Evolutionary conservation across 257 asterid species (phyloP).

Genomic region (Rhazya stricta): DNA sequence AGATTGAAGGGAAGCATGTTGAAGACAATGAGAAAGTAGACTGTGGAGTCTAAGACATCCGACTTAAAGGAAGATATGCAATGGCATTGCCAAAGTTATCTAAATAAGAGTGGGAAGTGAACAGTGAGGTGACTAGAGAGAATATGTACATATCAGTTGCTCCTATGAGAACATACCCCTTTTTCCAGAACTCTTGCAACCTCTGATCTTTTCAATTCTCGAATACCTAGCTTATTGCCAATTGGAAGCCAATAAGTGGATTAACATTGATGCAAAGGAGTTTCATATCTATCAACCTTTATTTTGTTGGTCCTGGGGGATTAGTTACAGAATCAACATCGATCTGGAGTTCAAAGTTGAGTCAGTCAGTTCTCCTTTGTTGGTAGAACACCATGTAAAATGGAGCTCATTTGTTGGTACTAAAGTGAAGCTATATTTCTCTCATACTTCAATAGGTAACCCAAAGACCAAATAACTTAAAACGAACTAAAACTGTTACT

Average conservation of each 20-base stretch:
- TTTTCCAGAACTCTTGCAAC: neutral
- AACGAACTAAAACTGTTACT: neutral
- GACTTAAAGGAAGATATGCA: neutral
- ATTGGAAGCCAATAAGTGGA: neutral
- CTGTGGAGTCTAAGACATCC: constrained; percentile 31
- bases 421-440: neutral
- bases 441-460: neutral
- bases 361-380: neutral
- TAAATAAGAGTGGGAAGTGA: constrained; percentile 15
- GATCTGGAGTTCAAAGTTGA: neutral
- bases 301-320: neutral
- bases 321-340: constrained; percentile 3
- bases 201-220: constrained; percentile 6
- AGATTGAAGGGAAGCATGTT: constrained; percentile 39
- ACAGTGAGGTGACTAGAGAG: constrained; percentile 11
- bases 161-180: neutral
- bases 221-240: neutral
- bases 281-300: constrained; percentile 2
- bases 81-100: neutral
- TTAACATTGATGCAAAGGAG: neutral
- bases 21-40: constrained; percentile 24
- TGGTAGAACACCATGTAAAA: neutral
- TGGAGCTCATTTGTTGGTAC: neutral
- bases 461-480: neutral
- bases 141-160: constrained; percentile 12